phyloP scores from a whole-genome alignment of 192 early-diverging fungal genomes.

The Podila horticola region DNA sequence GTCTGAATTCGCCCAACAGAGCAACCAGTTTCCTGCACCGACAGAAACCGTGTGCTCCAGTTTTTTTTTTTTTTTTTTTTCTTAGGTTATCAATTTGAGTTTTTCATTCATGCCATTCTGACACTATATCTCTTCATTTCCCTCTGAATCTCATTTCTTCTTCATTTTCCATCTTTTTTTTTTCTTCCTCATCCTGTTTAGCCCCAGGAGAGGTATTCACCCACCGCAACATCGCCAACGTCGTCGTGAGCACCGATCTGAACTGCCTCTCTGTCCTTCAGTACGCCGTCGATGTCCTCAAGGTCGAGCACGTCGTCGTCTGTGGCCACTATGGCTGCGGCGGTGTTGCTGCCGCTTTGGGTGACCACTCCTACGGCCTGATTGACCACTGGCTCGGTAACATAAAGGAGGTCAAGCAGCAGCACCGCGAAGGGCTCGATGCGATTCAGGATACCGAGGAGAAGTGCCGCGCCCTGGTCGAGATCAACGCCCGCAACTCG shows the following conservation, averaged over 20 bases:
- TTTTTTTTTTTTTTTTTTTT: not conserved
- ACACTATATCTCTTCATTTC: not conserved
- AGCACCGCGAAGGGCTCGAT: slow-evolving; percentile 49
- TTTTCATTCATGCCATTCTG: not conserved
- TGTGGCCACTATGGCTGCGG: slow-evolving; percentile 87
- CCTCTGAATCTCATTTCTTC: not conserved
- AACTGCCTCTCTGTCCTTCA: slow-evolving; percentile 89
- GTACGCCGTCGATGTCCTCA: slow-evolving; percentile 91
- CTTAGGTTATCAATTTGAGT: not conserved
- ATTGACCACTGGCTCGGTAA: slow-evolving; percentile 92
- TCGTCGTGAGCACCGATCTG: slow-evolving; percentile 82
- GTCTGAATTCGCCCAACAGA: not conserved
- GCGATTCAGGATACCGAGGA: slow-evolving; percentile 48
- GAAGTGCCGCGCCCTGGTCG: slow-evolving; percentile 61
- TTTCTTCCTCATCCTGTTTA: not conserved
- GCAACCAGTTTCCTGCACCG: not conserved
- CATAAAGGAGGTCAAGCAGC: slow-evolving; percentile 83
- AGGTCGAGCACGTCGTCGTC: slow-evolving; percentile 94
- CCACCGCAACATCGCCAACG: slow-evolving; percentile 97
- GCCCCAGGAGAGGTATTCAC: slow-evolving; percentile 92
- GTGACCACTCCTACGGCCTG: slow-evolving; percentile 70
- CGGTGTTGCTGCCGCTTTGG: slow-evolving; percentile 71
- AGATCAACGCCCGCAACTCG: slow-evolving; percentile 81
- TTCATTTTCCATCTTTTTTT: not conserved
- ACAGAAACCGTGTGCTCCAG: not conserved